These are phyloP conservation scores for Nyctanthes arbortristis DNA, from an alignment of 257 asterid species.

Conservation along the genomic window DNA sequence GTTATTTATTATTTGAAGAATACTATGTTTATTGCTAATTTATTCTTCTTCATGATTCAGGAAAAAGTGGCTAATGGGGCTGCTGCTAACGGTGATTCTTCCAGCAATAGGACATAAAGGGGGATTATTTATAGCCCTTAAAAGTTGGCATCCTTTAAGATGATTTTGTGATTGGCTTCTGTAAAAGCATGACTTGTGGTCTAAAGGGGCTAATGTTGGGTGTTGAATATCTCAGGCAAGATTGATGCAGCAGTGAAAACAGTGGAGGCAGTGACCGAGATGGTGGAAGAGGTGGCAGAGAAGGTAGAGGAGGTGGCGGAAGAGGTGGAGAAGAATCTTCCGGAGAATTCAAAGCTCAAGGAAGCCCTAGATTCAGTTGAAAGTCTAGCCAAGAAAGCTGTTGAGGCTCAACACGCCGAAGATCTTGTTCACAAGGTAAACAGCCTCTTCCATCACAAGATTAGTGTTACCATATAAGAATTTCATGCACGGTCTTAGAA, in stretches of 20 bases:
- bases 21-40: not conserved
- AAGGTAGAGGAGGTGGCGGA: conserved; percentile 46
- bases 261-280: conserved; percentile 49
- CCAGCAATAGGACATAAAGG: conserved; percentile 50
- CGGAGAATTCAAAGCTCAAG: conserved; percentile 48
- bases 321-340: conserved; percentile 54
- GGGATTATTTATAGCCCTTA: conserved; percentile 35
- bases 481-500: too few species aligned
- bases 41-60: conserved; percentile 21
- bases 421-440: conserved; percentile 49
- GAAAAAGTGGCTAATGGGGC: conserved; percentile 50
- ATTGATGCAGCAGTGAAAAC: conserved; percentile 38
- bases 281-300: conserved; percentile 60
- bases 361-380: conserved; percentile 43
- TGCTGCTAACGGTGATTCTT: conserved; percentile 37
- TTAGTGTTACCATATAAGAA: not conserved
- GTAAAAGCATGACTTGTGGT: not conserved
- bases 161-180: not conserved
- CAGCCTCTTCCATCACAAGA: not conserved
- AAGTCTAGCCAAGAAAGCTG: conserved; percentile 44
- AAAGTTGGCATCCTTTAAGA: conserved; percentile 30
- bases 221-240: conserved; percentile 24
- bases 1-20: not conserved
- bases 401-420: conserved; percentile 49
- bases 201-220: not conserved